These are phyloP conservation scores for Gossypium schwendimanii DNA, from an alignment of 441 rosid genomes.

Conservation along the genomic window DNA sequence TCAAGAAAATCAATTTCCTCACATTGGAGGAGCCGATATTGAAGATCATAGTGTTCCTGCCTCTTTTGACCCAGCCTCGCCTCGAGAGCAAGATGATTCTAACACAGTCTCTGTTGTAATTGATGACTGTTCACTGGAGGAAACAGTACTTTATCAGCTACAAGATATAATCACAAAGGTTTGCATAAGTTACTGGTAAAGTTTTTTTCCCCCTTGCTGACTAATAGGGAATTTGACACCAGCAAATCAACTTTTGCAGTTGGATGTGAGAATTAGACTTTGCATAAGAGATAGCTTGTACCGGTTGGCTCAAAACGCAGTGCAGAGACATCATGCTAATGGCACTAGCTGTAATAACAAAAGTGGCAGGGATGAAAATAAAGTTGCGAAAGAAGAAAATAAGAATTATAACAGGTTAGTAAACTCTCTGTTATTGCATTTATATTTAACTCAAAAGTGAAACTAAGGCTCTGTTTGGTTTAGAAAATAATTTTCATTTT, in stretches of 20 bases:
- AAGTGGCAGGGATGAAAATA: conserved; percentile 44
- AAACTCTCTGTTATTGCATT: conserved; percentile 9
- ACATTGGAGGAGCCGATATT: conserved; percentile 29
- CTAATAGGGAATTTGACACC: conserved; percentile 19
- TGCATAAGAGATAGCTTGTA: conserved; percentile 92
- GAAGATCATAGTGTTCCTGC: conserved; percentile 43
- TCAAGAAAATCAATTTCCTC: conserved; percentile 43
- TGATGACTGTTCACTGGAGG: conserved; percentile 45
- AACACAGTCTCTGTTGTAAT: conserved; percentile 36
- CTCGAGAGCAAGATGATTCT: conserved; percentile 53
- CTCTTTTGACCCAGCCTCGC: conserved; percentile 49
- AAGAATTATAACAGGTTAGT: conserved; percentile 44
- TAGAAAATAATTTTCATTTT: not conserved
- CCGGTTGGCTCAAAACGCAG: conserved; percentile 85
- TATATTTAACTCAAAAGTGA: not conserved
- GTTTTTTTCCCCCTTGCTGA: conserved; percentile 21
- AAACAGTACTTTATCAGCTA: conserved; percentile 51
- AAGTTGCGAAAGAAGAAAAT: conserved; percentile 38
- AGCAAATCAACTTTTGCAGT: conserved; percentile 41
- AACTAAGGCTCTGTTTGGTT: not conserved
- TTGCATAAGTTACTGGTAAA: conserved; percentile 16
- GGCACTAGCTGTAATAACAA: conserved; percentile 50
- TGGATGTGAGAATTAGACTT: conserved; percentile 67
- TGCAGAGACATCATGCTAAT: conserved; percentile 56
- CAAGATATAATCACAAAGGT: conserved; percentile 81